phyloP scores from a whole-genome alignment of 495 filamentous ascomycete genomes.

The Aspergillus heteromorphus region DNA sequence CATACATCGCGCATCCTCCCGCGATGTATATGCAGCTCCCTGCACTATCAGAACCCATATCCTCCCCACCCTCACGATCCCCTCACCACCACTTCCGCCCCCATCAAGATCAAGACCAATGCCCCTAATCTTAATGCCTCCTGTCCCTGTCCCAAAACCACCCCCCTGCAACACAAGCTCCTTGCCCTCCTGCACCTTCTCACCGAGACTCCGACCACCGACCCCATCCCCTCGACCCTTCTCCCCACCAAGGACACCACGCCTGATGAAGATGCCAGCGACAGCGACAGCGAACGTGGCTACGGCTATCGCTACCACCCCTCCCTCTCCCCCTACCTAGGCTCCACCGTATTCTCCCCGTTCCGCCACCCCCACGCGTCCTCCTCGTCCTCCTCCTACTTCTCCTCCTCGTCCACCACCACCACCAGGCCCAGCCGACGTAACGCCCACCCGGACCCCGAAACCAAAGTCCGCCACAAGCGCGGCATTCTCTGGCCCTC shows the following conservation, averaged over 20 bases:
- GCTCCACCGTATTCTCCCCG: not conserved
- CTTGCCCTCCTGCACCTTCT: not conserved
- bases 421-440: too few relatives aligned
- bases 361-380: too few relatives aligned
- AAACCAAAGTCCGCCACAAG: too few relatives aligned
- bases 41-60: too few relatives aligned
- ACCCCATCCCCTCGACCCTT: not conserved
- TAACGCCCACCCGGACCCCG: too few relatives aligned
- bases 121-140: not conserved
- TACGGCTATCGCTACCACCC: not conserved
- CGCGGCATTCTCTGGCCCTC: not conserved
- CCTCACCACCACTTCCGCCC: too few relatives aligned
- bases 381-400: not conserved
- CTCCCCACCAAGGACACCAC: not conserved
- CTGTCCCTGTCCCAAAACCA: not conserved
- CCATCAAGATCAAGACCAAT: too few relatives aligned
- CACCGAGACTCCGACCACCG: not conserved
- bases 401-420: not conserved
- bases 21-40: not conserved
- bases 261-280: not conserved
- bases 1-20: not conserved
- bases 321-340: not conserved
- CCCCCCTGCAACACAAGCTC: not conserved
- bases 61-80: too few relatives aligned
- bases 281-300: not conserved